A percentile compares a stretch with the other conserved stretches of the same genome.
Evolutionary conservation across 345 rosid species (phyloP).

Genomic region (Salix arbutifolia): DNA sequence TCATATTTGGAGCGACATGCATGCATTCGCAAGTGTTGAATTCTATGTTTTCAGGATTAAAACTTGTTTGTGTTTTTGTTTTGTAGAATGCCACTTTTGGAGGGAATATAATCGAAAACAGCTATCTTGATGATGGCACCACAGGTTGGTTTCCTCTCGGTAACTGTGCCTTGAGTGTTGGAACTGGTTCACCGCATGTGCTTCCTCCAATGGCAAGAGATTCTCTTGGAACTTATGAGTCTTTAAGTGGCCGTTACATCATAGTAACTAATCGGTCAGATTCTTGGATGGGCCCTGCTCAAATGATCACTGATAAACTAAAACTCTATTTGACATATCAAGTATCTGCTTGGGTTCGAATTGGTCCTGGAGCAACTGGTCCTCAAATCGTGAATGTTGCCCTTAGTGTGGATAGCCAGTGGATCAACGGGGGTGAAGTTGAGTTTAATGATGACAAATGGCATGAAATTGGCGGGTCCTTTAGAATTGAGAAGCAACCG

Average conservation of each 20-base stretch:
- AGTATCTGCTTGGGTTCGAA: slow-evolving; percentile 83
- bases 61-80: slow-evolving; percentile 14
- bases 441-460: slow-evolving; percentile 61
- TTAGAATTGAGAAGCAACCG: slow-evolving; percentile 82
- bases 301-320: slow-evolving; percentile 67
- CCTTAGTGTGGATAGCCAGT: slow-evolving; percentile 67
- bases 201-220: slow-evolving; percentile 81
- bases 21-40: not conserved
- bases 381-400: slow-evolving; percentile 84
- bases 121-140: slow-evolving; percentile 50
- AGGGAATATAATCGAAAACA: slow-evolving; percentile 63
- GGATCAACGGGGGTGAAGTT: slow-evolving; percentile 84
- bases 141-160: slow-evolving; percentile 91
- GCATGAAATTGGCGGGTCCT: slow-evolving; percentile 86
- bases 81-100: slow-evolving; percentile 62
- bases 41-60: not conserved
- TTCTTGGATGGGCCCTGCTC: slow-evolving; percentile 98
- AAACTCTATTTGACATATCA: slow-evolving; percentile 78
- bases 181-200: slow-evolving; percentile 69
- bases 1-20: not conserved
- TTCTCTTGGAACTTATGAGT: slow-evolving; percentile 56
- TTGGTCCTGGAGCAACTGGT: slow-evolving; percentile 45
- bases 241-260: slow-evolving; percentile 69
- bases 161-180: slow-evolving; percentile 52
- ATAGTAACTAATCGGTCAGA: slow-evolving; percentile 65